Base-by-base conservation (phyloP, 2,329 filamentous ascomycete species). In the Drechslerella dactyloides region DNA sequence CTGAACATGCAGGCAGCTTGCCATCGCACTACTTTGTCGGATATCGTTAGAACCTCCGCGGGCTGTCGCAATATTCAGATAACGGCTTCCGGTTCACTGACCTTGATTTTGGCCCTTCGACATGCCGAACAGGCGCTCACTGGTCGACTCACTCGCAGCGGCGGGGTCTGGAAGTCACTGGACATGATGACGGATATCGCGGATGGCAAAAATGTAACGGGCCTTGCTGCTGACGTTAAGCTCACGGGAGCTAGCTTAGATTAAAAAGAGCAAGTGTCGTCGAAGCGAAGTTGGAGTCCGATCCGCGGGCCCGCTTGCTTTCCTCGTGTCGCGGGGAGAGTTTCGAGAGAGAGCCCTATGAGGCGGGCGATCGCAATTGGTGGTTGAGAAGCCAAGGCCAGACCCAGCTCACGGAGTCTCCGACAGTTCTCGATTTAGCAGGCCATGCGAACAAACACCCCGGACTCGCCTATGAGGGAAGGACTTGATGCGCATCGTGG, bases 91-190 rank as follows among this genome's bases (percentile, higher is more conserved):
- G 33, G 40, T 2, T 23, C 13, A 51, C 51, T n/a, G 78, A 89
- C 87, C 84, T 96, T 97, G 79, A 97, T 92, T 82, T 99, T 99
- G 60, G 93, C 93, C 73, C 89, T 86, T 72, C 94, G 90, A 82
- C 90, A 93, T 83, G 89, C 84, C 69, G 89, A 90, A 79, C 90
- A 93, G 23, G 90, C 90, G 61, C 89, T 89, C 55, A 91, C 89
- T 3, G 90, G 90, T 74, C 90, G 85, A 78, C 89, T 92, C 74
- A 93, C 90, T 76, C 87, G 85, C 76, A 91, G 81, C 30, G 68
- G 68, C 59, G 68, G 68, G 68, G 68, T 65, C 46, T 72, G 68
- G 21, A 72, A 72, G 52, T 72, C 68, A 42, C 59, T 35, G 40
- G 68, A 72, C 68, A 72, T 70, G 11, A 21, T 50, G 24, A 27